Evolutionary conservation across 164 flowering plant species (phyloP), one percentile per base, ranked within the genome.

Genomic region (Aristolochia fimbriata): DNA sequence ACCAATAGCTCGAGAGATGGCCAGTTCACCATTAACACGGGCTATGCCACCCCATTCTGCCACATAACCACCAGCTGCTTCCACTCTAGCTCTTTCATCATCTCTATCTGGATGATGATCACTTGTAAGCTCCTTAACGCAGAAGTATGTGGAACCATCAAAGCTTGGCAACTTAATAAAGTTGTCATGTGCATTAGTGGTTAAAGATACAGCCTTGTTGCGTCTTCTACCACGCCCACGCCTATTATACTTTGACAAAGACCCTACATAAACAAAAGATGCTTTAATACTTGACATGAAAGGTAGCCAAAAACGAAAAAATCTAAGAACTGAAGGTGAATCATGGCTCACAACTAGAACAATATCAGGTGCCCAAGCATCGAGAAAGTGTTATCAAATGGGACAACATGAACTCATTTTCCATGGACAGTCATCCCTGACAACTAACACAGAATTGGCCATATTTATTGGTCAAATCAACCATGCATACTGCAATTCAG

Each of bases 51-150:
- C 79, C 91, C 89, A 82, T 50, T 82, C 81, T 55, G 72, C 58
- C 62, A 94, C 87, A 77, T 72, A 74, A 55, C 99, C 99, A 57
- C 99, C 99, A 73, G 91, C 89, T 69, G 80, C 77, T 80, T 91
- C 99, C 53, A 91, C 91, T 62, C 99, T 76, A 7, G 71, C 70
- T 67, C 82, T 81, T 80, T 94, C 97, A 76, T 86, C 99, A 45
- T 90, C 88, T 68, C 96, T 84, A 64, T 91, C 86, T 45, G 89
- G 95, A 68, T 83, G 96, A 74, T 93, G 99, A 74, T 94, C 99
- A 58, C 73, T 77, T n/a, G 99, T 94, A 73, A 94, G 68, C 68
- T 94, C 99, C 76, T 79, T 78, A 16, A 77, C 93, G 69, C 52
- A 61, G 65, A 81, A 78, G 71, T 68, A 81, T 6, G 61, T 54